Base-by-base conservation (phyloP, 1,139 yeast species). In the Blastobotrys serpentis region DNA sequence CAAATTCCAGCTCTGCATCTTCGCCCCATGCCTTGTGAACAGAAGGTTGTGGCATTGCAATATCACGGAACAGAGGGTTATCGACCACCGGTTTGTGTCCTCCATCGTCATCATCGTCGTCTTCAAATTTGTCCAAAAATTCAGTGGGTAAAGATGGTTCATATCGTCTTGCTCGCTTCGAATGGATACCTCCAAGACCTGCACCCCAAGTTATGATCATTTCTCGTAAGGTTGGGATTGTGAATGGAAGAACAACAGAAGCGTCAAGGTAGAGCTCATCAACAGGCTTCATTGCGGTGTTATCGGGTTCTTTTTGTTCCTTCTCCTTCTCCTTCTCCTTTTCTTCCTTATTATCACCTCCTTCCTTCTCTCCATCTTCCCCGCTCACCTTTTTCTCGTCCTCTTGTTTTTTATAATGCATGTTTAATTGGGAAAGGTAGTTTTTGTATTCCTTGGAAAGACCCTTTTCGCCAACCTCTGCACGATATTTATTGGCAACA, bases 381-480 rank as follows among this genome's bases (percentile, higher is more conserved):
- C 47, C 30, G 13, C 6, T 30, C 17, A 38, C 48, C 19, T 37
- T 7, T 13, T 41, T 40, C 44, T 47, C 45, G 7, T 26, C 47
- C 14, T 7, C 29, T 39, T 54, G 60, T 26, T 49, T 53, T 37
- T 60, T 53, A 47, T 63, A 64, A 44, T 66, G 68, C 18, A 55
- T 48, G 6, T 63, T 61, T 26, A 68, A 53, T 43, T 67, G 68
- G 14, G 60, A 58, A 38, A 68, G 56, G 43, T 67, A 68, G 16
- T 54, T 55, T 43, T 65, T 64, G 56, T 68, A 68, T 32, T 66
- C 69, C 54, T 68, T 68, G 16, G 69, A 64, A 21, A 72, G 59
- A 18, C 66, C 68, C 17, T 72, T 70, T 64, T 92, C 99, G 21
- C 84, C 81, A 4, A 89, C 81, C 63, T 92, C 98, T 57, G 89